Evolutionary conservation across 139 green algal genomes (phyloP), one percentile per base, ranked within the genome.

Genomic region (Klebsormidium nitens): DNA sequence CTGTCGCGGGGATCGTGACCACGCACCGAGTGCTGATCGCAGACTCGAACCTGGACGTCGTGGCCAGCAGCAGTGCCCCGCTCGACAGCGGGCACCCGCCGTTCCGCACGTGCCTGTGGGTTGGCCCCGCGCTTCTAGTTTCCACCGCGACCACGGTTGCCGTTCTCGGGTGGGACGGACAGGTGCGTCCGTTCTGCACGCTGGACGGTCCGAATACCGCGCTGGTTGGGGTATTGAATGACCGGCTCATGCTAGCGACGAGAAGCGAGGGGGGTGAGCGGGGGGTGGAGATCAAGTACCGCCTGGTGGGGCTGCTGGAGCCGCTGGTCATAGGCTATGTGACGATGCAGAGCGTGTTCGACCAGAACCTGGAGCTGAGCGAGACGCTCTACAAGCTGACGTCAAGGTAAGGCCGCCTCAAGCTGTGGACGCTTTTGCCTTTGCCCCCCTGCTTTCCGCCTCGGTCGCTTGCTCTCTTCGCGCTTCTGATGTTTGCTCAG

Each of bases 91-190:
- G 26, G 31, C 61, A 74, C 39, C 69, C 69, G 75, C 29, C 69
- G 17, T 76, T 76, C 32, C 34, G 31, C 34, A 68, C 70, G 14
- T 55, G 48, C 23, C 8, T 78, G 63, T 78, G 70, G 70, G 63
- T 69, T 38, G 70, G 70, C 36, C 70, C 70, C n/a, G 63, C 70
- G 17, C 47, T 78, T 31, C 64, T 78, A 6, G 75, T 75, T 64
- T 68, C 64, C 14, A 78, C 70, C 23, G 39, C 69, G 23, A 77
- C 70, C 0, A 6, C 35, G 3, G 64, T 78, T 5, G 28, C 44
- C 35, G 36, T 75, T 28, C 70, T 78, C n/a, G 64, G 64, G 6
- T 78, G 70, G 70, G 70, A 78, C 61, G 39, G 32, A 32, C 8
- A 56, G 34, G 64, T 67, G 19, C 42, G 64, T 6, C 62, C 64